Base-by-base conservation (phyloP, 2,329 filamentous ascomycete species). In the Scleromitrula shiraiana region DNA sequence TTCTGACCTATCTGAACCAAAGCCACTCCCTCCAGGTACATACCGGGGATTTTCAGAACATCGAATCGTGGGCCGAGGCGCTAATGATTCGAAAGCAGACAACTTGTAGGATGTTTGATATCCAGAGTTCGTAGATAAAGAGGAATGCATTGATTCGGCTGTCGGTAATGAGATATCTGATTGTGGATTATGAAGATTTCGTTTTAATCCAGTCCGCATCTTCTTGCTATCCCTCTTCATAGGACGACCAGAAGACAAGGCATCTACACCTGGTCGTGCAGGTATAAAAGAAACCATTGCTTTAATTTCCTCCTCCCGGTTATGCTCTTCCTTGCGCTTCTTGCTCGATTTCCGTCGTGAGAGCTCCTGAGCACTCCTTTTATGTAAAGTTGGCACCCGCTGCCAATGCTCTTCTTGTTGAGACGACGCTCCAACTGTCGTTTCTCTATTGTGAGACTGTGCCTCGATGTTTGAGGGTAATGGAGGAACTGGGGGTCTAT, bases 231-330 rank as follows among this genome's bases (percentile, higher is more conserved):
- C 76, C 64, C 72, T 72, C 72, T 73, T 78, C 60, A 75, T 66
- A 2, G 73, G 76, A 50, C 78, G 75, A 38, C 85, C 75, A 38
- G 79, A 71, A 45, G 76, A 76, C 64, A 75, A 77, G 26, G 73
- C 70, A 51, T 82, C 76, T 40, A 76, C 74, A 9, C 75, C 75
- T 5, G 82, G 74, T 43, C 85, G 78, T 45, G 72, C 75, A 5
- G 86, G 81, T 56, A 83, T 76, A 52, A 76, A 77, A 33, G 80
- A 78, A 61, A 80, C 85, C 85, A 96, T 87, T 46, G 87, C 82
- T 62, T 83, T 86, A 62, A 96, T 89, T 67, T 95, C 88, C 53
- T 87, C 87, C 67, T 95, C 90, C 49, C 91, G 78, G 50, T 84
- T 75, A 62, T 80, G 78, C 53, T 94, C 86, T 53, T 84, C 76